Evolutionary conservation across 345 rosid genomes (phyloP).

Genomic region (Populus euphratica): DNA sequence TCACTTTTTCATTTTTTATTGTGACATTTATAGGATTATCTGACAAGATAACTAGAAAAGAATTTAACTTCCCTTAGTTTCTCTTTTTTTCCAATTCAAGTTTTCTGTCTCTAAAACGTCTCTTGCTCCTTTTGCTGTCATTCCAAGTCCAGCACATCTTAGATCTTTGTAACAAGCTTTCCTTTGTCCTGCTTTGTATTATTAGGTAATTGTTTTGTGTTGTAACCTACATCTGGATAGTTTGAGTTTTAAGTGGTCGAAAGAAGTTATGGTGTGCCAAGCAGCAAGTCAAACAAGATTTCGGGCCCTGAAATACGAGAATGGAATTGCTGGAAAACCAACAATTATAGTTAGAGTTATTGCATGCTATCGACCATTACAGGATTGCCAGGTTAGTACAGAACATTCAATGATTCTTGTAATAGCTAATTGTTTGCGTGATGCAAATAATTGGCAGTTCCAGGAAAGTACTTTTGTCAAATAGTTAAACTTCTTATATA

Average conservation of each 20-base stretch:
- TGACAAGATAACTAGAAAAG: slow-evolving; percentile 17
- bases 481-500: background rate
- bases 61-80: slow-evolving; percentile 11
- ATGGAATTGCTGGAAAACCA: slow-evolving; percentile 77
- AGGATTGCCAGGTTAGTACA: slow-evolving; percentile 86
- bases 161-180: background rate
- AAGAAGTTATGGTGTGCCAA: slow-evolving; percentile 94
- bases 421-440: slow-evolving; percentile 4
- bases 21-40: slow-evolving; percentile 52
- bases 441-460: slow-evolving; percentile 1
- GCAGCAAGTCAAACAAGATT: slow-evolving; percentile 93
- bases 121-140: background rate
- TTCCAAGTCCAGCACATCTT: slow-evolving; percentile 7
- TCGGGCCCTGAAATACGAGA: slow-evolving; percentile 79
- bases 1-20: slow-evolving; percentile 30
- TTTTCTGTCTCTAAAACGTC: slow-evolving; percentile 1
- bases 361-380: slow-evolving; percentile 95
- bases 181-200: background rate
- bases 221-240: slow-evolving; percentile 9
- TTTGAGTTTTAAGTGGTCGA: slow-evolving; percentile 25
- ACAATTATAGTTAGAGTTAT: slow-evolving; percentile 81
- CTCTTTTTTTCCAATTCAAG: slow-evolving; percentile 1
- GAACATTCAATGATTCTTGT: background rate
- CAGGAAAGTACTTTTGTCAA: background rate
- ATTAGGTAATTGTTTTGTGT: slow-evolving; percentile 14